Evolutionary conservation across 768 basidiomycete genomes (phyloP), one percentile per base, ranked within the genome.

Genomic region (Tylopilus sp.): DNA sequence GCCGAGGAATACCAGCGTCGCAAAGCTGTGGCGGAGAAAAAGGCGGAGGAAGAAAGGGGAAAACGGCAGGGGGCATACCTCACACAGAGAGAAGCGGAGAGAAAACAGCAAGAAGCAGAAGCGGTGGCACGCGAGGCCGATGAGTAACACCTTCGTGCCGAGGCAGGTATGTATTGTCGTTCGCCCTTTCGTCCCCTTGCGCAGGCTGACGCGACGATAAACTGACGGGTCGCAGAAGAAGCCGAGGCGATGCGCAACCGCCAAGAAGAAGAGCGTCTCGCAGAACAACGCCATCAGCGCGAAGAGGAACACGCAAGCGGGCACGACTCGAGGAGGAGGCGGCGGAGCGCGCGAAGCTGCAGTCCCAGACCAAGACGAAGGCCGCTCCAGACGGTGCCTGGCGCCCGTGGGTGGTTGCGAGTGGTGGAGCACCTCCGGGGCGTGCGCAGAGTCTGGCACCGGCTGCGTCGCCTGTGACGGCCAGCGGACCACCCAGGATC

Each of bases 1-100:
- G 74, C 74, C 11, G 82, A 81, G 30, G 89, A 92, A 66, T 89
- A 84, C 45, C 77, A 76, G 69, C 81, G 74, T 63, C 69, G 78
- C 58, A 81, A 78, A 42, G 71, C 69, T 22, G 22, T 1, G 11
- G 87, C 92, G 3, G 62, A 72, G 59, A 75, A 72, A 69, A 92
- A 86, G 78, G 83, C 92, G 49, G 85, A 83, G 54, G 85, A 89
- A 65, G 93, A 95, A 75, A 95, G 93, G 77, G 78, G 79, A 43
- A 87, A 85, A 77, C 76, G 86, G 59, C 76, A 76, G 54, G 77
- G 77, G 58, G 74, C 76, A 53, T 73, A 83, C 57, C 85, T 81
- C 63, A 85, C 83, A 66, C 78, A 87, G 70, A 71, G 40, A 31
- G 83, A 80, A 59, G 71, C 68, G 33, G 77, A 78, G 59, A 76